Evolutionary conservation across 805 yeast genomes (phyloP), one percentile per base, ranked within the genome.

Genomic region (Sugiyamaella americana): DNA sequence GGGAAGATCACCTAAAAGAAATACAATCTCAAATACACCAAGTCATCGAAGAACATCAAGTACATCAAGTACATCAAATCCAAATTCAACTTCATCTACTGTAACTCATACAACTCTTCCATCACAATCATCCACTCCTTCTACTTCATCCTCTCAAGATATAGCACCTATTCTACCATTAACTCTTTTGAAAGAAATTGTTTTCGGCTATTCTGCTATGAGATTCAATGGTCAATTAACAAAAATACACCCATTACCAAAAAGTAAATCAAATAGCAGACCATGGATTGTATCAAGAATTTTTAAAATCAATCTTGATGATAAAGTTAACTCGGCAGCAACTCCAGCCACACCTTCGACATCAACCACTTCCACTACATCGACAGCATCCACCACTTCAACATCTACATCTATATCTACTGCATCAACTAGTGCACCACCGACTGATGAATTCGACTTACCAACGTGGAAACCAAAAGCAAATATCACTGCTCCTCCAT

Each of bases 171-270:
- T 36, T 3, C 43, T 49, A 19, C 40, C 46, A 26, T 30, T 34
- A 21, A 20, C 46, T 19, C 34, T 52, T 20, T 46, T 57, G 20
- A 51, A 48, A 37, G 60, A 56, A 26, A 44, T 53, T 17, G 54
- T 54, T 13, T 57, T 57, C 35, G 61, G 61, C 4, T 40, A 49
- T 29, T 47, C 60, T 3, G 58, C 61, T 13, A 43, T 56, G 32
- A 35, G 46, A 36, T 55, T 56, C 35, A 36, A 44, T 1, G 46
- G 44, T 13, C 44, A 49, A 3, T 43, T 56, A 29, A 57, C 59
- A 5, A 57, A 57, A 39, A 37, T 54, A 23, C 61, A 57, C 34
- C 54, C 54, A 5, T 34, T 57, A 8, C 55, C 57, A 1, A 18
- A 8, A 21, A 23, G 37, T 13, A 39, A 34, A 6, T 19, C 47